phyloP scores from a whole-genome alignment of 495 filamentous ascomycete species.

The Aspergillus cristatus region DNA sequence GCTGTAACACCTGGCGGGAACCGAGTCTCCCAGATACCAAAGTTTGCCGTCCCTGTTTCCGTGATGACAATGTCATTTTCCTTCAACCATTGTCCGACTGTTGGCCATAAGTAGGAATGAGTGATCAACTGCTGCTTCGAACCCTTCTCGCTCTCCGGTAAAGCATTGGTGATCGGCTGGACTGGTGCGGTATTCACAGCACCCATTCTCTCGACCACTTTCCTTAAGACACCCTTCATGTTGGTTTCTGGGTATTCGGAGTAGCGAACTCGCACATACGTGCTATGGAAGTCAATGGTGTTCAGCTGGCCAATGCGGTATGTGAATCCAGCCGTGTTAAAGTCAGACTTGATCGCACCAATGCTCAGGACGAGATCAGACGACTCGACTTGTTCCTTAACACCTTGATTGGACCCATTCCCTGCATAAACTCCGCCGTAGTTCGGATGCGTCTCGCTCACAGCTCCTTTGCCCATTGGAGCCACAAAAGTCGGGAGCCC shows the following conservation, averaged over 20 bases:
- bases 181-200: slow-evolving; percentile 42
- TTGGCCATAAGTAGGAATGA: slow-evolving; percentile 83
- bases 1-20: slow-evolving; percentile 69
- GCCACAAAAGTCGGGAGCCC: slow-evolving; percentile 76
- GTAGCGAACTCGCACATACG: slow-evolving; percentile 63
- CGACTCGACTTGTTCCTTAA: slow-evolving; percentile 64
- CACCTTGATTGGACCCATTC: slow-evolving; percentile 60
- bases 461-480: slow-evolving; percentile 86
- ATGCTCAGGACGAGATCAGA: slow-evolving; percentile 79
- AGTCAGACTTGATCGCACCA: slow-evolving; percentile 78
- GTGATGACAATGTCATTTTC: slow-evolving; percentile 74
- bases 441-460: slow-evolving; percentile 64
- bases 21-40: slow-evolving; percentile 81
- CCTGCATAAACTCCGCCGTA: slow-evolving; percentile 88
- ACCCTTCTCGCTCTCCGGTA: slow-evolving; percentile 42
- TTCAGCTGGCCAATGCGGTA: slow-evolving; percentile 74
- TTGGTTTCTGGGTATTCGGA: slow-evolving; percentile 74
- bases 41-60: slow-evolving; percentile 84
- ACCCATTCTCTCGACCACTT: slow-evolving; percentile 53
- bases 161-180: slow-evolving; percentile 42
- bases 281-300: slow-evolving; percentile 83
- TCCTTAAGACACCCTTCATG: slow-evolving; percentile 80
- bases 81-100: slow-evolving; percentile 65
- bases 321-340: slow-evolving; percentile 86
- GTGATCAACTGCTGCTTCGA: slow-evolving; percentile 52